phyloP scores from a whole-genome alignment of 352 stramenopile species.

The Pythium biforme region DNA sequence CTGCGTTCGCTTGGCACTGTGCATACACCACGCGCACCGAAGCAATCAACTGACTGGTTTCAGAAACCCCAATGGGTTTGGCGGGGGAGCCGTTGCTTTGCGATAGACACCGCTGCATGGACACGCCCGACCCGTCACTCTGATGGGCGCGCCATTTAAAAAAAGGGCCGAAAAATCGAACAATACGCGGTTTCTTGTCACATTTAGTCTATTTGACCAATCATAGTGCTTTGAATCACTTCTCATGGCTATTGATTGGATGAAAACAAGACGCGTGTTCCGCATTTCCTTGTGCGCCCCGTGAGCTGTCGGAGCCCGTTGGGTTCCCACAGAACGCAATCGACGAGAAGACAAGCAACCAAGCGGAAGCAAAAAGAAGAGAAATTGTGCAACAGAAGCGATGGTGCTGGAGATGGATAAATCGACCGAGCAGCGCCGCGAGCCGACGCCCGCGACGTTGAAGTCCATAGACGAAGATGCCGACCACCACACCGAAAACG shows the following conservation, averaged over 20 bases:
- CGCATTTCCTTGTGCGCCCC: conserved; percentile 8
- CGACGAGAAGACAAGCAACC: neutral
- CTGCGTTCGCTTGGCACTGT: neutral
- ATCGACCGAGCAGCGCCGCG: conserved; percentile 10
- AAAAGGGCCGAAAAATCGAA: conserved; percentile 12
- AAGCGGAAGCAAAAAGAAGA: neutral
- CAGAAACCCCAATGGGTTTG: neutral
- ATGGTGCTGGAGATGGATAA: conserved; percentile 26
- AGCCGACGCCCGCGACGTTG: conserved; percentile 13
- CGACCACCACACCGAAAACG: conserved; percentile 2
- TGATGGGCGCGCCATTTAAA: conserved; percentile 18
- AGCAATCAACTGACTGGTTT: neutral
- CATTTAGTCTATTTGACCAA: conserved; percentile 15
- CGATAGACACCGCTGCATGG: conserved; percentile 4
- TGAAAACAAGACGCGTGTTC: conserved; percentile 8
- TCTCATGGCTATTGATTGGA: conserved; percentile 13
- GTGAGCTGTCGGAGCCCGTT: neutral
- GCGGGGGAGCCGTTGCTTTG: neutral
- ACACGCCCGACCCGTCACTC: neutral
- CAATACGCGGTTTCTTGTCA: conserved; percentile 10
- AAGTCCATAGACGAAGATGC: conserved; percentile 1
- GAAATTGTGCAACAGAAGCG: neutral
- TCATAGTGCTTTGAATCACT: neutral
- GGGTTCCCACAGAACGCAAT: conserved; percentile 8
- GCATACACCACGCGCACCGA: too few species aligned